A percentile compares a stretch with the other conserved stretches of the same genome.
Conservation (phyloP, 164 flowering plant species). For the Pachysandra terminalis region DNA sequence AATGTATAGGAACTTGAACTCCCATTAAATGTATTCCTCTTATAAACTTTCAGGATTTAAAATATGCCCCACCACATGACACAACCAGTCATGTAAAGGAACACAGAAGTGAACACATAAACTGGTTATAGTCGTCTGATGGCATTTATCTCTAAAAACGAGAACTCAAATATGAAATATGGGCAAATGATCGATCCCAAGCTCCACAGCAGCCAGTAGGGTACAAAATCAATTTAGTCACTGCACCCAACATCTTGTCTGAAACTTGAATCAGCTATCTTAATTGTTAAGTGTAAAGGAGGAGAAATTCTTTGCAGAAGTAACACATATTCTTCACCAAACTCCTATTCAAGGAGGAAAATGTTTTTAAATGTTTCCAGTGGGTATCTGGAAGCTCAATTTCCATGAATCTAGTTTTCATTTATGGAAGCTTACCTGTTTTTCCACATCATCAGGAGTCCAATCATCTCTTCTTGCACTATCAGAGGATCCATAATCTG, state of each 20-base stretch:
- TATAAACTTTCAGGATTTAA: background rate
- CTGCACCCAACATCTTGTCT: background rate
- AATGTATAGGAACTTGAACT: background rate
- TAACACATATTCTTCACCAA: constrained; percentile 5
- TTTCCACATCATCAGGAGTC: constrained; percentile 47
- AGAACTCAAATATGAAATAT: background rate
- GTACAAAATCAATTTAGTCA: background rate
- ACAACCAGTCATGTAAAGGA: background rate
- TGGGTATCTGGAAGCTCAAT: constrained; percentile 8
- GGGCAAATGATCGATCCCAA: background rate
- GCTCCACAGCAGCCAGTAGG: background rate
- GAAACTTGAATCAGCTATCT: background rate
- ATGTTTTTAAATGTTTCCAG: constrained; percentile 1
- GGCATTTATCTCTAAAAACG: background rate
- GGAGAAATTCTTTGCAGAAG: constrained; percentile 4
- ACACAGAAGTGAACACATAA: background rate
- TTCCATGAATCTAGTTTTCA: constrained; percentile 12
- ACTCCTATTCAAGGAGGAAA: constrained; percentile 13
- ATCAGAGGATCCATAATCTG: constrained; percentile 35
- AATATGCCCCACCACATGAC: background rate
- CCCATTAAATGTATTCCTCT: background rate
- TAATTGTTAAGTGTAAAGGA: background rate
- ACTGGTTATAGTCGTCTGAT: background rate
- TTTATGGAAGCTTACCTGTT: constrained; percentile 33
- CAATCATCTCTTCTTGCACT: constrained; percentile 41